Percentiles rank a stretch among this genome's conserved stretches.
Evolutionary conservation across 139 green algal species (phyloP).

Genomic region (Deuterostichococcus epilithicus): DNA sequence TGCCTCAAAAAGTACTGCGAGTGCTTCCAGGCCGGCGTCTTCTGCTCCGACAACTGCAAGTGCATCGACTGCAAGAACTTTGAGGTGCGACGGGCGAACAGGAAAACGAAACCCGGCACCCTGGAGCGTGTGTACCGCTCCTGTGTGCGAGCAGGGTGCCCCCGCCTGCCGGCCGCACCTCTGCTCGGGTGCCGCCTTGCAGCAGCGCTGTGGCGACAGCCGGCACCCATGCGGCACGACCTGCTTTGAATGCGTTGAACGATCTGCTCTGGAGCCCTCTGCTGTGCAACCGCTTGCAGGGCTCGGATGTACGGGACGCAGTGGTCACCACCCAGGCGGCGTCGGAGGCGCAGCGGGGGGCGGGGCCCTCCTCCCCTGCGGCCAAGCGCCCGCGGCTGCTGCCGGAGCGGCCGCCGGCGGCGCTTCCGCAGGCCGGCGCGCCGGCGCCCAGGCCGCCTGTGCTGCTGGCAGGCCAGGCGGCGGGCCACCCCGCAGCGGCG

Average conservation of each 20-base stretch:
- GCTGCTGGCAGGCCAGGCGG: constrained; percentile 7
- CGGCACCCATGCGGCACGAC: not conserved
- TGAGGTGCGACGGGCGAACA: constrained; percentile 35
- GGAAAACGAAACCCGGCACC: not conserved
- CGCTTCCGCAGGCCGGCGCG: not conserved
- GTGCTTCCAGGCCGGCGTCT: constrained; percentile 70
- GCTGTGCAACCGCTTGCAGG: constrained; percentile 9
- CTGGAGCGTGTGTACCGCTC: not conserved
- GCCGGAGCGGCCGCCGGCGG: not conserved
- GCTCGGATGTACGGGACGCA: constrained; percentile 26
- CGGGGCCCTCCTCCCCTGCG: not conserved
- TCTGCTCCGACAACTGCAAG: constrained; percentile 82
- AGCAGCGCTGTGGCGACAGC: not conserved
- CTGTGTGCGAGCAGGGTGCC: constrained; percentile 8
- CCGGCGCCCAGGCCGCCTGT: constrained; percentile 5
- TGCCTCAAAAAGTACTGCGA: constrained; percentile 75
- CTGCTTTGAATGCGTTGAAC: not conserved
- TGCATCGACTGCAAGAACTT: constrained; percentile 88
- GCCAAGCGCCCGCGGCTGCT: constrained; percentile 8
- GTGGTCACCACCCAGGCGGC: constrained; percentile 10
- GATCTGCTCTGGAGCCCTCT: not conserved
- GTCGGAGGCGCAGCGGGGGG: constrained; percentile 1
- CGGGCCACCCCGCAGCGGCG: constrained; percentile 6
- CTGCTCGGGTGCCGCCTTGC: not conserved
- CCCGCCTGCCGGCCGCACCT: constrained; percentile 1